Percentiles rank a stretch among this genome's conserved stretches.
phyloP scores from a whole-genome alignment of 208 protist species.

The Leishmania major region DNA sequence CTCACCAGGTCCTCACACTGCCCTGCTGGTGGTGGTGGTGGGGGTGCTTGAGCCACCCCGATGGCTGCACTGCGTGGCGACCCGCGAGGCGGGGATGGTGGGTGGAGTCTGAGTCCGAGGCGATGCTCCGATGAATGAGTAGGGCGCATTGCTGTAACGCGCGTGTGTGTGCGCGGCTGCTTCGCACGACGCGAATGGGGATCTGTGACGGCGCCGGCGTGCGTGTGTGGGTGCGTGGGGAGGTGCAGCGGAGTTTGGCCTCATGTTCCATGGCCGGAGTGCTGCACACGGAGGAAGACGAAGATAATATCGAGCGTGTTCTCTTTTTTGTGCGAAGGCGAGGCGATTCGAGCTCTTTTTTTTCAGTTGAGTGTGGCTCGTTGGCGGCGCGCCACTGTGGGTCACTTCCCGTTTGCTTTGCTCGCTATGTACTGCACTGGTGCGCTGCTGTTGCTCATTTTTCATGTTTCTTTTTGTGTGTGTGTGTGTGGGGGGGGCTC shows the following conservation, averaged over 20 bases:
- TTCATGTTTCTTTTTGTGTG: neutral
- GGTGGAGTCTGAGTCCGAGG: neutral
- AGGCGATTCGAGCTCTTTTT: neutral
- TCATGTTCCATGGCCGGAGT: too few relatives aligned
- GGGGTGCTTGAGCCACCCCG: too few relatives aligned
- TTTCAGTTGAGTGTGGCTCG: neutral
- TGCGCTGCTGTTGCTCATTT: constrained; percentile 10
- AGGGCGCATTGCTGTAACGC: neutral
- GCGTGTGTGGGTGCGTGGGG: too few relatives aligned
- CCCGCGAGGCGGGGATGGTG: neutral
- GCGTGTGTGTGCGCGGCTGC: neutral
- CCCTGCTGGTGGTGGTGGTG: too few relatives aligned
- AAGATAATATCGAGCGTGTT: neutral
- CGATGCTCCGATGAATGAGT: neutral
- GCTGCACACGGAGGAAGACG: neutral
- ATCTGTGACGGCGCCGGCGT: too few relatives aligned
- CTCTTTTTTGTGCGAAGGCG: neutral
- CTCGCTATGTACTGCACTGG: neutral
- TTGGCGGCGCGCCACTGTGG: neutral
- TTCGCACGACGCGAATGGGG: neutral
- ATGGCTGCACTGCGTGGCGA: neutral
- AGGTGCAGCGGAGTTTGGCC: too few relatives aligned
- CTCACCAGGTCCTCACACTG: too few relatives aligned
- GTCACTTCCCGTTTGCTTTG: neutral
- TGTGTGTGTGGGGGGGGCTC: neutral